A percentile compares a stretch with the other conserved stretches of the same genome.
Conservation (phyloP, 495 filamentous ascomycete genomes). For the Talaromyces ruber region DNA sequence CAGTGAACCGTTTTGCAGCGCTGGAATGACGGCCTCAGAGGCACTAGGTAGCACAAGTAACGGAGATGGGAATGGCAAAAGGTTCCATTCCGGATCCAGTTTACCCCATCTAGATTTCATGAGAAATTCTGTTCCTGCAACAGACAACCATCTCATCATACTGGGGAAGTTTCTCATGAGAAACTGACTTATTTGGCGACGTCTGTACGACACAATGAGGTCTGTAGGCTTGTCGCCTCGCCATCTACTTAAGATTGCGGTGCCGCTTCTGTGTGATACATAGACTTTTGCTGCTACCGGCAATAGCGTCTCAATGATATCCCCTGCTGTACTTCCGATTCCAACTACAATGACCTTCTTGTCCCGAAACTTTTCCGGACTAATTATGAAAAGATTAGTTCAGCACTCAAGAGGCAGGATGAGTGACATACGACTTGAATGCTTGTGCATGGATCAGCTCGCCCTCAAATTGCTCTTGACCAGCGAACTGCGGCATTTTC, state of each 20-base stretch:
- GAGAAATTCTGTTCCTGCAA: background rate
- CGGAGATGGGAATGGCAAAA: background rate
- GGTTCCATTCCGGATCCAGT: background rate
- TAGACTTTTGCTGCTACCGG: constrained; percentile 19
- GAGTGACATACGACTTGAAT: constrained; percentile 11
- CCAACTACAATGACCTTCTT: constrained; percentile 73
- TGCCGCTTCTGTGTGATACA: constrained; percentile 21
- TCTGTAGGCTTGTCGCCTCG: background rate
- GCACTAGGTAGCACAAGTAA: background rate
- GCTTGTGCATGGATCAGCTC: constrained; percentile 16
- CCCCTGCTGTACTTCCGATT: constrained; percentile 22
- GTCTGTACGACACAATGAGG: background rate
- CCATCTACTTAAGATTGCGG: constrained; percentile 5
- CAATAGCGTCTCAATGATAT: constrained; percentile 17
- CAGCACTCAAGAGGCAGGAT: background rate
- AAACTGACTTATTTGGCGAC: background rate
- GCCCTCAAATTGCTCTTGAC: constrained; percentile 13
- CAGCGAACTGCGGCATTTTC: constrained; percentile 5
- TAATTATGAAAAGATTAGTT: background rate
- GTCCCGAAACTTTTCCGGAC: constrained; percentile 43
- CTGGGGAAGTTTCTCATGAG: background rate
- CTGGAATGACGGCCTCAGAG: background rate
- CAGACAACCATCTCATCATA: background rate
- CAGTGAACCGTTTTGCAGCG: background rate
- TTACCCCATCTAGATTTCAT: background rate